Evolutionary conservation across 2,329 filamentous ascomycete genomes (phyloP).

Genomic region (Geosmithia flava): DNA sequence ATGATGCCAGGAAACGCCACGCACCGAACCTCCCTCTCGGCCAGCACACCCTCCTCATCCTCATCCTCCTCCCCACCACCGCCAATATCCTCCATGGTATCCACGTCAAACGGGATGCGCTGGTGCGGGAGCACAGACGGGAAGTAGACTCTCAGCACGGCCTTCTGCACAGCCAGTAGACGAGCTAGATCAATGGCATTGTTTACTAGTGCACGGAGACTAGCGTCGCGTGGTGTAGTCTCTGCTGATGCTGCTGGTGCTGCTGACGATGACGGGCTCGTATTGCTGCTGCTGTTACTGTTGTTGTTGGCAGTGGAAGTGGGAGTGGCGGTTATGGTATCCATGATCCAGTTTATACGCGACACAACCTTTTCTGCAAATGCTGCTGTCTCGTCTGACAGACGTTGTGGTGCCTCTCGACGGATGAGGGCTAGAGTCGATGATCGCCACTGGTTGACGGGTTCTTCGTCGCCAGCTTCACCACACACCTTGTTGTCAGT

Average conservation of each 20-base stretch:
- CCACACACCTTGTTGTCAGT: background rate
- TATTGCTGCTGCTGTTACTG: slow-evolving; percentile 15
- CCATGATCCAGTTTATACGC: slow-evolving; percentile 35
- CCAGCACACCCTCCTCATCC: slow-evolving; percentile 43
- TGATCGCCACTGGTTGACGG: slow-evolving; percentile 55
- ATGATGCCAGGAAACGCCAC: slow-evolving; percentile 52
- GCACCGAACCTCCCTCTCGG: slow-evolving; percentile 42
- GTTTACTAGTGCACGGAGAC: slow-evolving; percentile 38
- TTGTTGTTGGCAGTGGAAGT: slow-evolving; percentile 20
- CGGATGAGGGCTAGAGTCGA: slow-evolving; percentile 48
- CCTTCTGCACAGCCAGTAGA: slow-evolving; percentile 44
- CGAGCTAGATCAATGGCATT: slow-evolving; percentile 44
- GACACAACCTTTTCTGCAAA: slow-evolving; percentile 29
- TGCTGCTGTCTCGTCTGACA: slow-evolving; percentile 30
- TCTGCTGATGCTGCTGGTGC: too few relatives aligned
- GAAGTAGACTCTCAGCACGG: slow-evolving; percentile 43
- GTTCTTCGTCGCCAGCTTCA: slow-evolving; percentile 32
- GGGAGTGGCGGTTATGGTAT: slow-evolving; percentile 29
- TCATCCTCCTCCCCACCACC: slow-evolving; percentile 15
- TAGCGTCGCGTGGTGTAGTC: slow-evolving; percentile 30
- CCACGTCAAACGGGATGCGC: slow-evolving; percentile 39
- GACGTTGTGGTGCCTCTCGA: slow-evolving; percentile 34
- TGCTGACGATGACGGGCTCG: too few relatives aligned
- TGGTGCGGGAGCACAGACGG: slow-evolving; percentile 40
- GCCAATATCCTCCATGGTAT: slow-evolving; percentile 54